These are phyloP conservation scores for Sporobolus alterniflorus DNA, from an alignment of 202 grass and related monocot genomes.

Conservation along the genomic window DNA sequence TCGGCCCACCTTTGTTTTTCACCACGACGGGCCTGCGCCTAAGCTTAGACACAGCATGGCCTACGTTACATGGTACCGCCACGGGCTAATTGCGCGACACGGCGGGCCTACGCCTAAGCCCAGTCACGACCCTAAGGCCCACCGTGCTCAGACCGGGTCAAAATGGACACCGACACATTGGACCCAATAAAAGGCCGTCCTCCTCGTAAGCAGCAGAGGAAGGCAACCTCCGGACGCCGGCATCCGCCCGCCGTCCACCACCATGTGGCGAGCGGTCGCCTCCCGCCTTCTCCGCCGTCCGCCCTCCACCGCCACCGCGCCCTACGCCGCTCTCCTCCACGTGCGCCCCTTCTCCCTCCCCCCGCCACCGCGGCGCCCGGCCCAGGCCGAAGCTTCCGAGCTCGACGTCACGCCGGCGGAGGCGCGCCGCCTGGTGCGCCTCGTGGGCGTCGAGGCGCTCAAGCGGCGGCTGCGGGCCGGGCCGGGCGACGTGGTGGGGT, in stretches of 20 bases:
- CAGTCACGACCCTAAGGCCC: no score
- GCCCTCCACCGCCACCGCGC: not conserved
- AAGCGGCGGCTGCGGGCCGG: slow-evolving; percentile 59
- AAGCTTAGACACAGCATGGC: no score
- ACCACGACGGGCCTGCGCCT: no score
- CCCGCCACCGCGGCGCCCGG: not conserved
- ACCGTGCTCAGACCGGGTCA: no score
- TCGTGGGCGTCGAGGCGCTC: slow-evolving; percentile 59
- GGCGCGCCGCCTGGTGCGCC: slow-evolving; percentile 57
- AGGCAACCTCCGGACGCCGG: not conserved
- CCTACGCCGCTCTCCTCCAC: not conserved
- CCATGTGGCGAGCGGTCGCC: slow-evolving; percentile 46
- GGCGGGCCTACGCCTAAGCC: no score
- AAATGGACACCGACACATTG: no score
- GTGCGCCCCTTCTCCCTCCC: slow-evolving; percentile 30
- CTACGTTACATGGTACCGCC: no score
- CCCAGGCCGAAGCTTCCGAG: not conserved
- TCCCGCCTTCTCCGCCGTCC: slow-evolving; percentile 30
- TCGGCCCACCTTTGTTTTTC: no score
- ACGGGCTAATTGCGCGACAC: no score
- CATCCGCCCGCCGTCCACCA: not conserved
- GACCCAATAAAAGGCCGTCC: no score
- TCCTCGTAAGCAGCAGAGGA: no score
- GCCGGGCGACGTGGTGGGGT: slow-evolving; percentile 46
- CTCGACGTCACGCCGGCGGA: slow-evolving; percentile 45